A percentile compares a stretch with the other conserved stretches of the same genome.
These are phyloP conservation scores for Globisporangium emineosum DNA, from an alignment of 352 stramenopile genomes.

Conservation along the genomic window DNA sequence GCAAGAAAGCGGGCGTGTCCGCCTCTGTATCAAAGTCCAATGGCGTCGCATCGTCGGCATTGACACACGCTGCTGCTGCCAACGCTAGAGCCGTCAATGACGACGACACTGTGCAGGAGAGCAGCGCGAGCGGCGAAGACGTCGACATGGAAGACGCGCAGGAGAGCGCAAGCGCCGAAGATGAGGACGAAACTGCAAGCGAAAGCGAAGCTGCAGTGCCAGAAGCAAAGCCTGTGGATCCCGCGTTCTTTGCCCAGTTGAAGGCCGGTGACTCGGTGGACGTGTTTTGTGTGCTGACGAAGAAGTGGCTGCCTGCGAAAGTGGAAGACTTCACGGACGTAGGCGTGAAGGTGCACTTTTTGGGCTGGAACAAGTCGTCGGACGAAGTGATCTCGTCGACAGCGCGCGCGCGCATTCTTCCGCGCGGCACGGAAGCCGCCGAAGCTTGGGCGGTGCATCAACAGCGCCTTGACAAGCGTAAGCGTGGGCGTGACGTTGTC, in stretches of 20 bases:
- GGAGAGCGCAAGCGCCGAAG: neutral
- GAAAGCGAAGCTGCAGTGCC: neutral
- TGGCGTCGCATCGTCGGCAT: neutral
- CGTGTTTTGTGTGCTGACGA: constrained; percentile 47
- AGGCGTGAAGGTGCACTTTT: constrained; percentile 50
- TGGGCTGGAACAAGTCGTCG: constrained; percentile 59
- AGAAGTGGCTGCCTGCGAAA: constrained; percentile 60
- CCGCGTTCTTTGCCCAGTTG: constrained; percentile 21
- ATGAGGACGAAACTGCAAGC: neutral
- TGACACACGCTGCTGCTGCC: neutral
- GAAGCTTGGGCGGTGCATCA: constrained; percentile 44
- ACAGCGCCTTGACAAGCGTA: constrained; percentile 41
- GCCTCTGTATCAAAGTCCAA: neutral
- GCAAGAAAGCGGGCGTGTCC: neutral
- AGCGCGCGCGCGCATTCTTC: constrained; percentile 36
- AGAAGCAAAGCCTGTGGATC: constrained; percentile 1
- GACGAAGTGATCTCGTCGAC: constrained; percentile 44
- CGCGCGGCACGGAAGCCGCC: constrained; percentile 29
- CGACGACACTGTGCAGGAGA: neutral
- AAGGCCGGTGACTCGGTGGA: constrained; percentile 45
- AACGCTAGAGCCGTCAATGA: neutral
- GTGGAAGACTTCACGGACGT: constrained; percentile 33
- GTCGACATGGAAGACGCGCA: constrained; percentile 6
- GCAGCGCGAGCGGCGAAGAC: neutral
- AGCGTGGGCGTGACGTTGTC: constrained; percentile 24